phyloP scores from a whole-genome alignment of 345 rosid genomes.

The Clarkia xantiana region DNA sequence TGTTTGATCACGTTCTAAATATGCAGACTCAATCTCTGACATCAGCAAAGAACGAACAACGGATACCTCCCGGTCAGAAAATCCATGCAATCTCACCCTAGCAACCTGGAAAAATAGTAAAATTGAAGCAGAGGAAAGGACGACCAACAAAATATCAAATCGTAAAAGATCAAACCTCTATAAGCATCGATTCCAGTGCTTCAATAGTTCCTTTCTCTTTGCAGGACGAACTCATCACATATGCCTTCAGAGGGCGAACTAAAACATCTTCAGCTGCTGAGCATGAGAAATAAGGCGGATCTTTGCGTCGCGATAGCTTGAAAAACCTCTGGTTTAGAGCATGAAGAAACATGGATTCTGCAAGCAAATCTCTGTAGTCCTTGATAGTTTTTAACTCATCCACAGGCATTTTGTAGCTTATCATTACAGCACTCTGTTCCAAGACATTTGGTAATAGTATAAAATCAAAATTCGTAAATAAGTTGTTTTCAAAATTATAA shows the following conservation, averaged over 20 bases:
- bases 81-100: conserved; percentile 77
- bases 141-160: neutral
- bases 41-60: conserved; percentile 65
- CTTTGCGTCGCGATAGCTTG: conserved; percentile 59
- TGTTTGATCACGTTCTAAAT: conserved; percentile 87
- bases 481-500: neutral
- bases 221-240: conserved; percentile 64
- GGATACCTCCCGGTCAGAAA: conserved; percentile 82
- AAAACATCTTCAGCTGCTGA: conserved; percentile 68
- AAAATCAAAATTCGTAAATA: conserved; percentile 3
- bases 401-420: conserved; percentile 71
- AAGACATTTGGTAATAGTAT: conserved; percentile 11
- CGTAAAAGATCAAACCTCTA: conserved; percentile 40
- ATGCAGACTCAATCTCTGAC: conserved; percentile 91
- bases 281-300: conserved; percentile 84
- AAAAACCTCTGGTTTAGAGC: conserved; percentile 85
- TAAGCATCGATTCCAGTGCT: conserved; percentile 79
- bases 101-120: conserved; percentile 47
- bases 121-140: conserved; percentile 7
- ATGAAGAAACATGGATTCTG: conserved; percentile 63
- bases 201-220: conserved; percentile 69
- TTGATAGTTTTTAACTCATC: conserved; percentile 60
- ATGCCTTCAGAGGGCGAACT: conserved; percentile 68
- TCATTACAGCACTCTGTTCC: conserved; percentile 70
- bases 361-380: conserved; percentile 65